Percentiles rank a stretch among this genome's conserved stretches.
These are phyloP conservation scores for Tylopilus vinaceipallidus DNA, from an alignment of 768 basidiomycete genomes.

Conservation along the genomic window DNA sequence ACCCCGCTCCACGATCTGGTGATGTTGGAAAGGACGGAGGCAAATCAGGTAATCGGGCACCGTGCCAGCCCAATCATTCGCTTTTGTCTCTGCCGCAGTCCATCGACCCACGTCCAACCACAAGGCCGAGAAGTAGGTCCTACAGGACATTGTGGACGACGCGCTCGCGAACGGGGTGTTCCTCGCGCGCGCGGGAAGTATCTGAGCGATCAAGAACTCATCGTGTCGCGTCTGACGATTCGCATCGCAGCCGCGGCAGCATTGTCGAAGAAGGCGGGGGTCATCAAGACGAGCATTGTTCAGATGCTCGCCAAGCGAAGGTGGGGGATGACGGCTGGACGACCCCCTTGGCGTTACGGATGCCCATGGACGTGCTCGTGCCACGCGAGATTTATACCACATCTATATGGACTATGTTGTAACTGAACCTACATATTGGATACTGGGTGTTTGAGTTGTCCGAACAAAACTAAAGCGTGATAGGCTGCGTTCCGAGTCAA, in stretches of 20 bases:
- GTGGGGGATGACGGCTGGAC: no score
- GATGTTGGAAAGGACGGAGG: conserved; percentile 76
- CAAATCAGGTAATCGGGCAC: conserved; percentile 84
- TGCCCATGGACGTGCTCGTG: not conserved
- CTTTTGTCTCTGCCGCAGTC: conserved; percentile 53
- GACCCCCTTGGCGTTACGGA: no score
- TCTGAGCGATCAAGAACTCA: conserved; percentile 78
- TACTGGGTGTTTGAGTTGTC: no score
- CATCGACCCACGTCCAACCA: conserved; percentile 42
- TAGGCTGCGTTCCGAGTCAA: no score
- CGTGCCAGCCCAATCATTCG: conserved; percentile 87
- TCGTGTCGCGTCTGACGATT: conserved; percentile 81
- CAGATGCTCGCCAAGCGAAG: conserved; percentile 69
- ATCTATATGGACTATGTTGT: conserved; percentile 28
- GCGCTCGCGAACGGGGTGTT: conserved; percentile 77
- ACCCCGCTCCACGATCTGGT: conserved; percentile 70
- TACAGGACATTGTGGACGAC: conserved; percentile 95
- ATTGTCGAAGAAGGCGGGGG: conserved; percentile 70
- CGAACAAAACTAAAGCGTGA: no score
- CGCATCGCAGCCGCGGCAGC: conserved; percentile 79
- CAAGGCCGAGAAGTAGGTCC: conserved; percentile 67
- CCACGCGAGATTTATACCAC: conserved; percentile 31
- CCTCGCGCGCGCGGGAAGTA: conserved; percentile 82
- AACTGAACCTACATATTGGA: conserved; percentile 14
- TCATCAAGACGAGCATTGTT: conserved; percentile 69